Percentiles rank a stretch among this genome's conserved stretches.
phyloP scores from a whole-genome alignment of 495 filamentous ascomycete species.

The Tetracladium setigerum region DNA sequence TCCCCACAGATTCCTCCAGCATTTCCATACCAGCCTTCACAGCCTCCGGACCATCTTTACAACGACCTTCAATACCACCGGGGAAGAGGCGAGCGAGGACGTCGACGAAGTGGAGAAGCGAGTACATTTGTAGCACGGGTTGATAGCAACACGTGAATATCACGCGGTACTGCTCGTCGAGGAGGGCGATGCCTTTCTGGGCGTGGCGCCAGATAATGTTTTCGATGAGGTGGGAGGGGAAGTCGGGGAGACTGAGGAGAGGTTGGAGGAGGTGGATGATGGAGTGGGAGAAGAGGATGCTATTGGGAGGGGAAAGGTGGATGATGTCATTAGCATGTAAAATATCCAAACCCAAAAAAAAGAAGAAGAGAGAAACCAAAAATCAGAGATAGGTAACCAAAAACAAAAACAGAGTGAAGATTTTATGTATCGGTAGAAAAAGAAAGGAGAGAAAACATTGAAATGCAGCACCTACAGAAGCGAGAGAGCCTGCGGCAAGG shows the following conservation, averaged over 20 bases:
- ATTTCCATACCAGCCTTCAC: conserved; percentile 24
- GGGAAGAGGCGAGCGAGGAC: conserved; percentile 21
- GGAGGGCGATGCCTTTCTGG: conserved; percentile 16
- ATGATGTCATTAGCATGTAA: no score
- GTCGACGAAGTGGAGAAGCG: conserved; percentile 27
- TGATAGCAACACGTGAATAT: conserved; percentile 25
- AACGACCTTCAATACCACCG: conserved; percentile 7
- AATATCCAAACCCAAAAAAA: no score
- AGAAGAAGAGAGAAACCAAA: no score
- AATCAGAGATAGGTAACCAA: no score
- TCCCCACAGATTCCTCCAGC: conserved; percentile 22
- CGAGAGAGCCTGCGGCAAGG: conserved; percentile 30
- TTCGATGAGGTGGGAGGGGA: conserved; percentile 9
- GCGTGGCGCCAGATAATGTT: conserved; percentile 18
- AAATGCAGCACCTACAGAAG: conserved; percentile 22
- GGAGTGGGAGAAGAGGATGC: conserved; percentile 17
- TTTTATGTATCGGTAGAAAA: no score
- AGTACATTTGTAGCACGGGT: conserved; percentile 28
- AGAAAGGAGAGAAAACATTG: no score
- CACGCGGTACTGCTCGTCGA: conserved; percentile 21
- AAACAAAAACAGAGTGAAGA: no score
- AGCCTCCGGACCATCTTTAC: conserved; percentile 17
- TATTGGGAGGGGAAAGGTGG: conserved; percentile 4
- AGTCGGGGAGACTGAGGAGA: conserved; percentile 15
- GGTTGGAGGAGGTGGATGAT: conserved; percentile 19